A percentile compares a stretch with the other conserved stretches of the same genome.
Conservation (phyloP, 306 rosid genomes). For the Notholithocarpus densiflorus region DNA sequence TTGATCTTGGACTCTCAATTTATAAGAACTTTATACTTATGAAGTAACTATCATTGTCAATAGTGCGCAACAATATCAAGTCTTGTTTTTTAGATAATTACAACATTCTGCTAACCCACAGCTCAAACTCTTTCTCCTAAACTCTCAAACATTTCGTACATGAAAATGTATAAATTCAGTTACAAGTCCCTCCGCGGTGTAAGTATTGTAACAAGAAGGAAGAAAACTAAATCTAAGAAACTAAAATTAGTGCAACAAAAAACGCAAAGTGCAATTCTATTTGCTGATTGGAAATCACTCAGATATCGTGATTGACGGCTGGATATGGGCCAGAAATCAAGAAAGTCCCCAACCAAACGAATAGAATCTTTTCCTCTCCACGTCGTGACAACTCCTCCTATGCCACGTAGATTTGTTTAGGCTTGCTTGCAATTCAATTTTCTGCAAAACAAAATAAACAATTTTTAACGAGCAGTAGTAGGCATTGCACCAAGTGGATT, state of each 20-base stretch:
- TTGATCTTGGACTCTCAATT: accelerated
- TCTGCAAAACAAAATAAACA: too few species aligned
- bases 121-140: accelerated
- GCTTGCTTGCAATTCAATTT: background rate
- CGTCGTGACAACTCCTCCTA: background rate
- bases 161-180: too few species aligned
- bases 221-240: background rate
- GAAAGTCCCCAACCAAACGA: slow-evolving; percentile 12
- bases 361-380: background rate
- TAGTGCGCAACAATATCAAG: accelerated
- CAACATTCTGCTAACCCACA: accelerated
- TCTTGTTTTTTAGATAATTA: too few species aligned
- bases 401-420: background rate
- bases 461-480: too few species aligned
- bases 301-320: slow-evolving; percentile 55
- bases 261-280: background rate
- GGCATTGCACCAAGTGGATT: too few species aligned
- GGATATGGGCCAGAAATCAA: slow-evolving; percentile 42
- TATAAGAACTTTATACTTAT: too few species aligned
- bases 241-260: background rate
- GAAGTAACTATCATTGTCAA: too few species aligned
- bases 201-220: background rate
- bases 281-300: too few species aligned
- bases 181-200: accelerated
- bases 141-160: accelerated